Evolutionary conservation across 768 basidiomycete genomes (phyloP).

Genomic region (Russula sp.): DNA sequence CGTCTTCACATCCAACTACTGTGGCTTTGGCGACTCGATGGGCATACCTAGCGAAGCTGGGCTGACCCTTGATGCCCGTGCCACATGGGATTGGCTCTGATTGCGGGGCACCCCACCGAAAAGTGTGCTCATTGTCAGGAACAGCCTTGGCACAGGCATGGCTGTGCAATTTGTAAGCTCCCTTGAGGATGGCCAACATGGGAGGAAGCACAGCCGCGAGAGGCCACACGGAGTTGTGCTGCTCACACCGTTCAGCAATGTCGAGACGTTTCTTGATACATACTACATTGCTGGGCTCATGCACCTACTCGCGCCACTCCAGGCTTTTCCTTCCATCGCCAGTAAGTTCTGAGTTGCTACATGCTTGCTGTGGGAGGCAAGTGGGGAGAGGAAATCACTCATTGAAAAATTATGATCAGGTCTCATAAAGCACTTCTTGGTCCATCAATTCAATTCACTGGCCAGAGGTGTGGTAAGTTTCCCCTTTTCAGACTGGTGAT

Average conservation of each 20-base stretch:
- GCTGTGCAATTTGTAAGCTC: conserved; percentile 35
- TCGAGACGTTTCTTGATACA: conserved; percentile 48
- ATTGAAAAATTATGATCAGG: conserved; percentile 29
- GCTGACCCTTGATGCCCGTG: conserved; percentile 60
- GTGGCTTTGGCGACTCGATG: conserved; percentile 85
- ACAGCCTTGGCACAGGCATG: conserved; percentile 86
- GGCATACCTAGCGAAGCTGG: conserved; percentile 74
- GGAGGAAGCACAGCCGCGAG: conserved; percentile 21
- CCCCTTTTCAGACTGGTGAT: neutral
- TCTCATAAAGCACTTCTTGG: conserved; percentile 45
- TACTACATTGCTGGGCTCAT: conserved; percentile 59
- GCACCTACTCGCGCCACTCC: conserved; percentile 66
- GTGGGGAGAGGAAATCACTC: neutral
- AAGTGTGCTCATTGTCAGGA: conserved; percentile 70
- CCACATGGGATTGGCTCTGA: conserved; percentile 75
- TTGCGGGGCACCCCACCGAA: conserved; percentile 46
- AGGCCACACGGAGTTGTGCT: conserved; percentile 35
- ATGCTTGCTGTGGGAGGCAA: neutral
- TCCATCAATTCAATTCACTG: conserved; percentile 57
- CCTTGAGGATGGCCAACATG: conserved; percentile 25
- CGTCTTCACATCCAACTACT: conserved; percentile 83
- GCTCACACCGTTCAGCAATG: conserved; percentile 34
- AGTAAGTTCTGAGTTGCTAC: conserved; percentile 49
- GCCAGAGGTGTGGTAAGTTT: conserved; percentile 48
- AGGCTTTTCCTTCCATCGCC: conserved; percentile 50